A percentile compares a stretch with the other conserved stretches of the same genome.
These are phyloP conservation scores for Phytophthora europaea DNA, from an alignment of 352 stramenopile genomes.

Conservation along the genomic window DNA sequence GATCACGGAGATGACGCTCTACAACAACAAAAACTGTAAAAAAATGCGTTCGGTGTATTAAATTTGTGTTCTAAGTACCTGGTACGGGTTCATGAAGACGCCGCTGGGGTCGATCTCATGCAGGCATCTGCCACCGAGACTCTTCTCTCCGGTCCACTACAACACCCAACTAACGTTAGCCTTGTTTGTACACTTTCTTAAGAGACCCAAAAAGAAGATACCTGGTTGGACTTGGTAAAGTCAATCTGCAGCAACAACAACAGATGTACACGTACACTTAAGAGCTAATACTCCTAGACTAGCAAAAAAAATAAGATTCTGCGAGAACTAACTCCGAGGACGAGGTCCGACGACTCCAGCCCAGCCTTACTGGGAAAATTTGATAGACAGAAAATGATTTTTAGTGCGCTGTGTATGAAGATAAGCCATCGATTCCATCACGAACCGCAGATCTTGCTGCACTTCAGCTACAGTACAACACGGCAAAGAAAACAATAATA, in stretches of 20 bases:
- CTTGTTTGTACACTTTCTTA: no score
- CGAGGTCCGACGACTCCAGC: conserved; percentile 69
- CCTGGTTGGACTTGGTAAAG: conserved; percentile 80
- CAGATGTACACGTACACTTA: not conserved
- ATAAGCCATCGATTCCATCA: not conserved
- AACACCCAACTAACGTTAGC: not conserved
- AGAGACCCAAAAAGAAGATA: not conserved
- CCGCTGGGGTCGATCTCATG: conserved; percentile 72
- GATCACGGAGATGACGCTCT: conserved; percentile 79
- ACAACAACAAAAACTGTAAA: not conserved
- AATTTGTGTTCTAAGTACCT: conserved; percentile 38
- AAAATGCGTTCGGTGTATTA: not conserved
- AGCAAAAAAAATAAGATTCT: not conserved
- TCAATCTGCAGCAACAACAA: conserved; percentile 49
- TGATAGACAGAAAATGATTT: not conserved
- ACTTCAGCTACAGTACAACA: conserved; percentile 39
- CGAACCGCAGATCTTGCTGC: conserved; percentile 46
- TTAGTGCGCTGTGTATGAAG: not conserved
- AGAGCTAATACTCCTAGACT: not conserved
- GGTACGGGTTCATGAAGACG: conserved; percentile 66
- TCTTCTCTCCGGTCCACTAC: conserved; percentile 74
- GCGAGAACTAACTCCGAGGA: conserved; percentile 44
- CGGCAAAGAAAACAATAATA: not conserved
- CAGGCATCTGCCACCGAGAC: conserved; percentile 64
- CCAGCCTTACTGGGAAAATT: conserved; percentile 39